These are phyloP conservation scores for Xerocomus amazonicus DNA, from an alignment of 1,284 basidiomycete species.

Conservation along the genomic window DNA sequence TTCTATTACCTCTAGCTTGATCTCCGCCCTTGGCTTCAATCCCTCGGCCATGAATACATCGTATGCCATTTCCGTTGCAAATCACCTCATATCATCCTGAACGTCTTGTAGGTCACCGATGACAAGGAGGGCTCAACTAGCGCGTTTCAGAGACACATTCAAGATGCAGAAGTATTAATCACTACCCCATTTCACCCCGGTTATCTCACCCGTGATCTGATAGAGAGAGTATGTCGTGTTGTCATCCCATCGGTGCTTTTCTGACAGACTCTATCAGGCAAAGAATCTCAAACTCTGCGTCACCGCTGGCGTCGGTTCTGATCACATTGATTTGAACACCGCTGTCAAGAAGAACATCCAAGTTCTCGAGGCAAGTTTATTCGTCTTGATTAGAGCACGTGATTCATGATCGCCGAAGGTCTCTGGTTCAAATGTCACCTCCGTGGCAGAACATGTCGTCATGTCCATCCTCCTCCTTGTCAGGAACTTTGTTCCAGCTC, in stretches of 20 bases:
- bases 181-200: constrained; percentile 60
- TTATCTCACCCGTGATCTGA: constrained; percentile 53
- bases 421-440: constrained; percentile 80
- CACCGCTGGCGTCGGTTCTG: constrained; percentile 91
- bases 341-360: constrained; percentile 81
- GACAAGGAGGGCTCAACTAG: constrained; percentile 54
- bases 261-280: constrained; percentile 46
- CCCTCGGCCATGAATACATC: constrained; percentile 45
- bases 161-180: constrained; percentile 30
- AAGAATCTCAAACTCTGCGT: constrained; percentile 89
- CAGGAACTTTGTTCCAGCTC: constrained; percentile 64
- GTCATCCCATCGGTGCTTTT: neutral
- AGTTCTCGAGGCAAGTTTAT: constrained; percentile 53
- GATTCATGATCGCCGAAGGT: constrained; percentile 40
- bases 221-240: constrained; percentile 28
- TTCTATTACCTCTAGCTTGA: constrained; percentile 33
- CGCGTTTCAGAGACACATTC: constrained; percentile 47
- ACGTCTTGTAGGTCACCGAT: constrained; percentile 37
- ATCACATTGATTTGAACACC: constrained; percentile 87
- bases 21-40: constrained; percentile 41
- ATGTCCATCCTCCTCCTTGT: constrained; percentile 73
- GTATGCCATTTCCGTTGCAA: constrained; percentile 13
- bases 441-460: constrained; percentile 88
- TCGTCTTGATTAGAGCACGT: neutral
- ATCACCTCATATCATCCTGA: constrained; percentile 3